phyloP scores from a whole-genome alignment of 2,329 filamentous ascomycete species.

The Fusarium sp. region DNA sequence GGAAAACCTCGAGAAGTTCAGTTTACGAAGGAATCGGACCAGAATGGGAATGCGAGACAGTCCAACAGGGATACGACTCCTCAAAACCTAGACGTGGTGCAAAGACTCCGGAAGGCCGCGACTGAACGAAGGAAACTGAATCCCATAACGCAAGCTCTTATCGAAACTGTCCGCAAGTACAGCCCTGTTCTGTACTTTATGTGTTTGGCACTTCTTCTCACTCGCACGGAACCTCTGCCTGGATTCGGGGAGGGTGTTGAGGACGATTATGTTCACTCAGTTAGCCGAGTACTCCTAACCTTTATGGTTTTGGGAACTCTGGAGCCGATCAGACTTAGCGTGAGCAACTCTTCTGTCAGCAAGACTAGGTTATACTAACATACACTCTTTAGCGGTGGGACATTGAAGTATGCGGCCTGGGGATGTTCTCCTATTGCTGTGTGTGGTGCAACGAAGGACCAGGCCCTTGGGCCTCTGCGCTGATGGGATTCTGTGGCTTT shows the following conservation, averaged over 20 bases:
- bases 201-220: slow-evolving; percentile 11
- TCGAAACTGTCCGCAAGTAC: neutral
- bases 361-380: neutral
- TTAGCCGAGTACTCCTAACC: slow-evolving; percentile 25
- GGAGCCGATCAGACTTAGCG: slow-evolving; percentile 37
- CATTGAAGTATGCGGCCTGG: slow-evolving; percentile 30
- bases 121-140: neutral
- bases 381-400: slow-evolving; percentile 26
- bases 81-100: neutral
- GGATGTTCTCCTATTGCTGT: slow-evolving; percentile 20
- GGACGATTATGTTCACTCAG: neutral
- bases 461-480: neutral
- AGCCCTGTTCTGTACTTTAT: slow-evolving; percentile 2
- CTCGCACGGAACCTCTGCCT: neutral
- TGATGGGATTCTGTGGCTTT: slow-evolving; percentile 20
- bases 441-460: slow-evolving; percentile 13
- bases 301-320: slow-evolving; percentile 38
- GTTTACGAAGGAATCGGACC: neutral
- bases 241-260: neutral
- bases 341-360: slow-evolving; percentile 5
- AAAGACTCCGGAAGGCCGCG: neutral
- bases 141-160: neutral
- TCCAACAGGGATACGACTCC: neutral
- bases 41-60: neutral
- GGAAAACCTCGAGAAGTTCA: neutral